A percentile compares a stretch with the other conserved stretches of the same genome.
Evolutionary conservation across 768 basidiomycete species (phyloP).

Genomic region (Boletus eberwhitei): DNA sequence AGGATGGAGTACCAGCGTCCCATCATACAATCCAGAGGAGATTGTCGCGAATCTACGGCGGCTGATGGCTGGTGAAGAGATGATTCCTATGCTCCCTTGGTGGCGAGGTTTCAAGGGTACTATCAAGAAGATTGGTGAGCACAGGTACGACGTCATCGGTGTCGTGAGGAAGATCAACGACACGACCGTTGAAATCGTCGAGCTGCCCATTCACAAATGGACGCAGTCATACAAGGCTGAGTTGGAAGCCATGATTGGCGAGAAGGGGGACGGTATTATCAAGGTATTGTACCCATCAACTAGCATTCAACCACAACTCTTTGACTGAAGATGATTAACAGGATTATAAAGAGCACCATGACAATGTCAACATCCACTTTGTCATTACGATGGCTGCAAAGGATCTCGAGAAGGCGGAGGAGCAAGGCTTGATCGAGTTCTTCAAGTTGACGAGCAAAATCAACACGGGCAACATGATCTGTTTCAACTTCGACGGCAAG

Average conservation of each 20-base stretch:
- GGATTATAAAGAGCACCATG: conserved; percentile 98
- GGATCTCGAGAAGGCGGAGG: conserved; percentile 82
- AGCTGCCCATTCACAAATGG: conserved; percentile 94
- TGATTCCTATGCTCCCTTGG: conserved; percentile 90
- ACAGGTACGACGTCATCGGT: conserved; percentile 84
- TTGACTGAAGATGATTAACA: conserved; percentile 30
- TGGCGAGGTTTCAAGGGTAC: conserved; percentile 94
- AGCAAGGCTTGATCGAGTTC: conserved; percentile 83
- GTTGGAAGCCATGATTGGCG: conserved; percentile 83
- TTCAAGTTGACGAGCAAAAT: conserved; percentile 88
- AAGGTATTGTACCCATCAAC: conserved; percentile 51
- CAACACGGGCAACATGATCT: conserved; percentile 96
- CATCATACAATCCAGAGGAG: conserved; percentile 89
- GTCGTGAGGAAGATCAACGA: conserved; percentile 72
- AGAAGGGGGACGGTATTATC: conserved; percentile 76
- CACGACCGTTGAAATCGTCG: conserved; percentile 91
- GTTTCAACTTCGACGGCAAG: conserved; percentile 94
- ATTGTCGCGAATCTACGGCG: conserved; percentile 85
- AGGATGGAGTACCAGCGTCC: conserved; percentile 96
- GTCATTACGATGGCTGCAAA: conserved; percentile 75
- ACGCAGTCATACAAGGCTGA: conserved; percentile 91
- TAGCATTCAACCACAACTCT: neutral
- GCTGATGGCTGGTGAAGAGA: conserved; percentile 81
- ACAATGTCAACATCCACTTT: conserved; percentile 89
- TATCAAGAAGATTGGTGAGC: conserved; percentile 75